A percentile compares a stretch with the other conserved stretches of the same genome.
Evolutionary conservation across 768 basidiomycete genomes (phyloP).

Genomic region (Tylopilus rubrobrunneus): DNA sequence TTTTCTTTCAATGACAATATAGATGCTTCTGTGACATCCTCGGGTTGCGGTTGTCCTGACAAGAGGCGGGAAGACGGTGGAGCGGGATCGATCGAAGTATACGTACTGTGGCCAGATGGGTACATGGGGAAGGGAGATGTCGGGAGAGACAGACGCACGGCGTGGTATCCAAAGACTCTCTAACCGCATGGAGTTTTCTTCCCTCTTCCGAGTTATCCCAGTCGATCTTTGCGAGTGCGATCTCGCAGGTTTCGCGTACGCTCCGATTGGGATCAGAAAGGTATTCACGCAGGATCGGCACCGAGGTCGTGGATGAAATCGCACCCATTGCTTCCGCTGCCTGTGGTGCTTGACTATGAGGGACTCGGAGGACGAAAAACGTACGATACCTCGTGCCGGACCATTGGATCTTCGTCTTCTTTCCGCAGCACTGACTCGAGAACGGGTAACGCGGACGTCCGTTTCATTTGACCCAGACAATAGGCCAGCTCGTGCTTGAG

Average conservation of each 20-base stretch:
- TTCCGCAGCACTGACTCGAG: slow-evolving; percentile 76
- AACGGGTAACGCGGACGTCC: slow-evolving; percentile 65
- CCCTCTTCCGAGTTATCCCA: slow-evolving; percentile 86
- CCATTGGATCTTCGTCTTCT: slow-evolving; percentile 84
- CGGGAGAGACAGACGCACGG: slow-evolving; percentile 31
- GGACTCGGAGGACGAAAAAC: not conserved
- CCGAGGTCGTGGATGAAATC: slow-evolving; percentile 63
- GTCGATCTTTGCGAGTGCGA: slow-evolving; percentile 91
- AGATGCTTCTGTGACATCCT: slow-evolving; percentile 43
- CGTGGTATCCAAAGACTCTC: slow-evolving; percentile 29
- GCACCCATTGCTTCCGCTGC: slow-evolving; percentile 99
- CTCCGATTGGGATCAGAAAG: slow-evolving; percentile 65
- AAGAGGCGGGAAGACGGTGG: slow-evolving; percentile 70
- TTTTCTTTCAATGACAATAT: slow-evolving; percentile 55
- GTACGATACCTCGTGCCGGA: slow-evolving; percentile 82
- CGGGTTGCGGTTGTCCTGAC: slow-evolving; percentile 47
- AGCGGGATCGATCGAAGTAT: slow-evolving; percentile 87
- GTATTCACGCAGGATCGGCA: slow-evolving; percentile 70
- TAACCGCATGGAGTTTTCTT: slow-evolving; percentile 37
- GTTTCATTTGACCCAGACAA: slow-evolving; percentile 90
- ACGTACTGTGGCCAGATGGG: slow-evolving; percentile 42
- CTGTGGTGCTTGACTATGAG: slow-evolving; percentile 37
- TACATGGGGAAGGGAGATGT: not conserved
- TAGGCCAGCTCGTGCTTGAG: slow-evolving; percentile 98
- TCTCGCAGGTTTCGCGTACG: slow-evolving; percentile 95